Evolutionary conservation across 2,329 filamentous ascomycete genomes (phyloP).

Genomic region (Pseudocercospora musae): DNA sequence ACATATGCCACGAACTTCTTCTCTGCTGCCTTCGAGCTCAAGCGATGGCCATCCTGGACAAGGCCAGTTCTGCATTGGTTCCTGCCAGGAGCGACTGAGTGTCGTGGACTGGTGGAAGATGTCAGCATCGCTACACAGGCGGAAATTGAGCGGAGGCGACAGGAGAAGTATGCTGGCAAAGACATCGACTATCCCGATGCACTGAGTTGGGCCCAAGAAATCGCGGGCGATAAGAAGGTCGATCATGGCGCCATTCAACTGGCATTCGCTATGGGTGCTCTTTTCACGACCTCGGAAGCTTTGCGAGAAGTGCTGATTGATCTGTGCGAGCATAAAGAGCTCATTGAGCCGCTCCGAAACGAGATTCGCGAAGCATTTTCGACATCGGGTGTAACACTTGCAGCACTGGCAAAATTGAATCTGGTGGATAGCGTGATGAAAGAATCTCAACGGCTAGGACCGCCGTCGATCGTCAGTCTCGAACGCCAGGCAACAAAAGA

Average conservation of each 20-base stretch:
- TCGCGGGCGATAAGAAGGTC: background rate
- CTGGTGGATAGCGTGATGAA: background rate
- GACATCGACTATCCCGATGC: background rate
- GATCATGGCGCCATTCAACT: background rate
- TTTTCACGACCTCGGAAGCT: background rate
- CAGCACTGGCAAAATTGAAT: background rate
- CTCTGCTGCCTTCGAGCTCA: background rate
- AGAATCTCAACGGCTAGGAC: background rate
- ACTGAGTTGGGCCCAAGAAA: background rate
- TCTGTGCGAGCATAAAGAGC: background rate
- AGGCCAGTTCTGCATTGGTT: background rate
- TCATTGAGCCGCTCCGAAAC: background rate
- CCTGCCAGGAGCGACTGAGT: background rate
- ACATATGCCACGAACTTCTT: background rate
- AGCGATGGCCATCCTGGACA: background rate
- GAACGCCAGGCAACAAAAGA: background rate
- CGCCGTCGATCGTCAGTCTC: background rate
- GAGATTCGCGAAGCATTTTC: background rate
- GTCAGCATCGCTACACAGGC: background rate
- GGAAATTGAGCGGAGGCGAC: background rate
- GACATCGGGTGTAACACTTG: background rate
- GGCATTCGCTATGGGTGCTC: background rate
- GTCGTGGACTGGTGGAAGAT: background rate
- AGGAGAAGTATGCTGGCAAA: background rate
- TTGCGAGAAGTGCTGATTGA: background rate